Evolutionary conservation across 169 alveolate species (phyloP).

Genomic region (Theileria annulata): DNA sequence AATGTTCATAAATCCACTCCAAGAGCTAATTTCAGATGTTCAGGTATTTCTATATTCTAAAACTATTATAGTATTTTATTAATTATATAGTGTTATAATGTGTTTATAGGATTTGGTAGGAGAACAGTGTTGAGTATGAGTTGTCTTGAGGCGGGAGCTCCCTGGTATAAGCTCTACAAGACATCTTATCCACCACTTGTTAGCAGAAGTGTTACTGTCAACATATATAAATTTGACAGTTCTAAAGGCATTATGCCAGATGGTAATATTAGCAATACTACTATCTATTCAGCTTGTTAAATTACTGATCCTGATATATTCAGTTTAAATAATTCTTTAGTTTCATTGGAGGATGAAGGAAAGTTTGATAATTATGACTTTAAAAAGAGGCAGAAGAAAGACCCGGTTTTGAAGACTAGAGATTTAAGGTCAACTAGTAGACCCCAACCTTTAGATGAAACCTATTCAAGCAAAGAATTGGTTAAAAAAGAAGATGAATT

Average conservation of each 20-base stretch:
- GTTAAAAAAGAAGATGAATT: neutral
- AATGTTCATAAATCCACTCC: slow-evolving; percentile 26
- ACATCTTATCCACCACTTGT: slow-evolving; percentile 52
- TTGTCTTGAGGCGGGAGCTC: slow-evolving; percentile 54
- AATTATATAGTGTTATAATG: neutral
- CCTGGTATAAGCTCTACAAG: slow-evolving; percentile 59
- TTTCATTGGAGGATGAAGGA: neutral
- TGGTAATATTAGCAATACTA: slow-evolving; percentile 44
- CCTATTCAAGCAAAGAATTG: neutral
- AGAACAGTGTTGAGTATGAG: slow-evolving; percentile 22
- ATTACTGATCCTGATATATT: neutral
- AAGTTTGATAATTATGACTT: slow-evolving; percentile 8
- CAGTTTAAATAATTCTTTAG: neutral
- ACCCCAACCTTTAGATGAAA: neutral
- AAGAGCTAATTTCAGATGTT: slow-evolving; percentile 32
- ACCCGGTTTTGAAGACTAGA: neutral
- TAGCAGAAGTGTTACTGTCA: slow-evolving; percentile 24
- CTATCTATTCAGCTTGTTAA: neutral
- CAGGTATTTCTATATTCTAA: no score
- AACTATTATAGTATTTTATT: neutral
- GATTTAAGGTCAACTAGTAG: neutral
- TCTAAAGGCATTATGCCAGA: slow-evolving; percentile 48
- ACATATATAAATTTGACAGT: slow-evolving; percentile 45
- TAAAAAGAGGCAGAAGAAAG: neutral
- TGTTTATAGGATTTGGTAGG: neutral